Conservation (phyloP, 2,329 filamentous ascomycete genomes). For the Bipolaris oryzae region DNA sequence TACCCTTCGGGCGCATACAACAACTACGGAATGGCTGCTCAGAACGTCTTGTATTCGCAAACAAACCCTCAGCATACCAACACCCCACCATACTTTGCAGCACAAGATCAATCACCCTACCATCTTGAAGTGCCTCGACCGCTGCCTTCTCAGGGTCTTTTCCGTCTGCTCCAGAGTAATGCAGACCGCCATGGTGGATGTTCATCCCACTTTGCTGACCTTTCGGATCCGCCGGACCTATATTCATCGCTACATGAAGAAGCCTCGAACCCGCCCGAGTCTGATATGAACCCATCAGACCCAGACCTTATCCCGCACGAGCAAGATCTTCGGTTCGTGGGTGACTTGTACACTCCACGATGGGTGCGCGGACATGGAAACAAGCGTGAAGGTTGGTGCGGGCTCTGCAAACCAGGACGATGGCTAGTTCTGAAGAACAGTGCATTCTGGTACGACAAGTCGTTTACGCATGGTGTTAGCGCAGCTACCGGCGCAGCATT, state of each 20-base stretch:
- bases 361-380: conserved; percentile 88
- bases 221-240: conserved; percentile 77
- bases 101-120: conserved; percentile 59
- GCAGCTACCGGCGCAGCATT: conserved; percentile 80
- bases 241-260: conserved; percentile 77
- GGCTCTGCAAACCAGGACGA: conserved; percentile 81
- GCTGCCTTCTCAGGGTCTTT: conserved; percentile 71
- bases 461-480: conserved; percentile 85
- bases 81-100: conserved; percentile 53
- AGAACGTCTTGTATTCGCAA: conserved; percentile 48
- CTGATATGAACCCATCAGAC: conserved; percentile 81
- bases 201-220: conserved; percentile 70
- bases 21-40: conserved; percentile 39
- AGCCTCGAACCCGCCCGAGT: conserved; percentile 73
- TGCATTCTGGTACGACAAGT: conserved; percentile 93
- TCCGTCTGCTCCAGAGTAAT: conserved; percentile 77
- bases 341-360: conserved; percentile 80
- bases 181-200: conserved; percentile 70
- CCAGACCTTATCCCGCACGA: conserved; percentile 78
- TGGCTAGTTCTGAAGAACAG: conserved; percentile 91
- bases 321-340: conserved; percentile 75
- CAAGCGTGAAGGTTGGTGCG: conserved; percentile 88
- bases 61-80: conserved; percentile 61
- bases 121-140: conserved; percentile 62
- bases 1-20: conserved; percentile 43